Conservation (phyloP, 805 yeast species). For the Yamadazyma phyllophila region DNA sequence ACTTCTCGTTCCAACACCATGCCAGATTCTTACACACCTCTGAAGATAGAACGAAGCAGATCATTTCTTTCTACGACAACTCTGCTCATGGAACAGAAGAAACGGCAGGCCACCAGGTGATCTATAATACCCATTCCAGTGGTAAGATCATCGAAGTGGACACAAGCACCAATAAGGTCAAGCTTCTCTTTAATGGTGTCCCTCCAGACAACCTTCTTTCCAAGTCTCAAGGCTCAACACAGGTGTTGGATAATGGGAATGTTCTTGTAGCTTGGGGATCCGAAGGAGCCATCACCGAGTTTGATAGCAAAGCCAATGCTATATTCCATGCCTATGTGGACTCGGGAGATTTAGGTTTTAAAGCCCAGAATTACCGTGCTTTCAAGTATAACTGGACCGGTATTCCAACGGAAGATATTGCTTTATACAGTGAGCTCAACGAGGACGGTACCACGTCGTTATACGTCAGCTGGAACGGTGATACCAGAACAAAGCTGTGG, state of each 20-base stretch:
- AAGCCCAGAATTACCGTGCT: constrained; percentile 34
- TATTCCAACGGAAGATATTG: constrained; percentile 29
- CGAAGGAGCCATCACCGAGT: constrained; percentile 38
- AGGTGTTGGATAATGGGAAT: constrained; percentile 30
- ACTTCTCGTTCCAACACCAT: constrained; percentile 38
- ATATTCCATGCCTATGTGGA: constrained; percentile 32
- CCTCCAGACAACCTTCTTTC: constrained; percentile 24
- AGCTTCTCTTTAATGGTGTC: constrained; percentile 20
- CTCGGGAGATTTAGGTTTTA: constrained; percentile 24
- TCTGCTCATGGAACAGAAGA: constrained; percentile 37
- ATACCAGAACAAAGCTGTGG: constrained; percentile 32
- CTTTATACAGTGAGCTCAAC: constrained; percentile 19
- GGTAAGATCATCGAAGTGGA: constrained; percentile 36
- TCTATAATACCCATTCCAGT: constrained; percentile 23
- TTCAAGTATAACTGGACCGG: constrained; percentile 36
- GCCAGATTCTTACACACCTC: constrained; percentile 25
- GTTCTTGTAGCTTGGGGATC: constrained; percentile 40
- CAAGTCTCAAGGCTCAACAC: constrained; percentile 33
- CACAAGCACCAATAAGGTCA: constrained; percentile 24
- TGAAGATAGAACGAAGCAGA: constrained; percentile 22
- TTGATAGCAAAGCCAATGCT: constrained; percentile 22
- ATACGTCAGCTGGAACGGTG: constrained; percentile 41
- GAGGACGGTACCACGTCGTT: constrained; percentile 18
- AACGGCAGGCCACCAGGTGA: constrained; percentile 23
- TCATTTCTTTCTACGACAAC: constrained; percentile 36